Evolutionary conservation across 148 eudicot genomes (phyloP).

Genomic region (Polygonum aviculare): DNA sequence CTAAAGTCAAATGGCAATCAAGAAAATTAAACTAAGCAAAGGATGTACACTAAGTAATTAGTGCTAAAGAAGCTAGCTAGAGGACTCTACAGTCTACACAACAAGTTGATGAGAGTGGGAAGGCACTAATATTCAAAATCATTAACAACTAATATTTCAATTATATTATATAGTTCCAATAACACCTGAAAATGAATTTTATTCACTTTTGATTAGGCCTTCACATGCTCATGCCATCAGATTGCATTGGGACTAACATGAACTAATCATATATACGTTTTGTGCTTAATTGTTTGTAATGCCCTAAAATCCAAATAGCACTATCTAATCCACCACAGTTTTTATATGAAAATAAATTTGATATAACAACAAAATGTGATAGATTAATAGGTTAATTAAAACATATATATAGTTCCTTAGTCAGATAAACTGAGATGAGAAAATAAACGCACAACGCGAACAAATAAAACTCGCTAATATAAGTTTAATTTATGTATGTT

Average conservation of each 20-base stretch:
- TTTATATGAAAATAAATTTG: background rate
- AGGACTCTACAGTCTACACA: conserved; percentile 14
- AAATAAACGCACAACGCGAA: too few relatives aligned
- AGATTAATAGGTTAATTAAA: too few relatives aligned
- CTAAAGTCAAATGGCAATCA: conserved; percentile 48
- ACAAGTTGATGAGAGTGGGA: conserved; percentile 19
- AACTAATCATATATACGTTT: conserved; percentile 31
- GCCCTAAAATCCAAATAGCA: background rate
- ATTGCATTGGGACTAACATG: conserved; percentile 57
- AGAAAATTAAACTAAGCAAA: conserved; percentile 18
- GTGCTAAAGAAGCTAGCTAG: conserved; percentile 19
- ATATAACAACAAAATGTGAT: too few relatives aligned
- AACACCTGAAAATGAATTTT: conserved; percentile 20
- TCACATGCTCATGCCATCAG: conserved; percentile 37
- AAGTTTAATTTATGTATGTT: background rate
- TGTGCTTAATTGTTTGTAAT: conserved; percentile 13
- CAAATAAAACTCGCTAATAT: too few relatives aligned
- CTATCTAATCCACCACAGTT: background rate
- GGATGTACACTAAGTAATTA: conserved; percentile 4
- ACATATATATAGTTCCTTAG: too few relatives aligned
- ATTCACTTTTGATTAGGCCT: conserved; percentile 26
- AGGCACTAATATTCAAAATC: conserved; percentile 23
- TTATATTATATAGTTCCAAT: conserved; percentile 16
- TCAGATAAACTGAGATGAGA: too few relatives aligned
- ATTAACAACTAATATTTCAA: background rate